Conservation (phyloP, 306 rosid species). For the Geum urbanum region DNA sequence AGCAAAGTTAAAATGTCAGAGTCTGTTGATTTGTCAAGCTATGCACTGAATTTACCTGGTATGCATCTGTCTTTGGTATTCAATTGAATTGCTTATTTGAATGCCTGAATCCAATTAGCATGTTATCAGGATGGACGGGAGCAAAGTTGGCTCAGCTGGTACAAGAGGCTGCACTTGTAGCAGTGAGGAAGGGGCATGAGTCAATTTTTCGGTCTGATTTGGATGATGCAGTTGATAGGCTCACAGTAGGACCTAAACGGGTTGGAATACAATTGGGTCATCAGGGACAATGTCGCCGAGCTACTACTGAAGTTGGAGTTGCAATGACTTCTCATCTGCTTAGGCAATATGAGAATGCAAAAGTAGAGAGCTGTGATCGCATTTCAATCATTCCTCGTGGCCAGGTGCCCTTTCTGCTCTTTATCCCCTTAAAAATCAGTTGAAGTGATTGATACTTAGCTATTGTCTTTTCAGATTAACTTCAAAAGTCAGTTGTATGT, state of each 20-base stretch:
- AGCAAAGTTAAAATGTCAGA: slow-evolving; percentile 92
- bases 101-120: slow-evolving; percentile 26
- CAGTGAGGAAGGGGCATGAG: slow-evolving; percentile 79
- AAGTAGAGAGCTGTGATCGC: slow-evolving; percentile 80
- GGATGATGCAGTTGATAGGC: slow-evolving; percentile 97
- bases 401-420: slow-evolving; percentile 71
- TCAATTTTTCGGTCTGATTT: slow-evolving; percentile 82
- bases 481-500: background rate
- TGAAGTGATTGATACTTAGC: background rate
- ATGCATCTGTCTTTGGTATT: slow-evolving; percentile 19
- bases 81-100: slow-evolving; percentile 16
- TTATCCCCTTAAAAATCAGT: slow-evolving; percentile 6
- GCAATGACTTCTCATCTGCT: slow-evolving; percentile 94
- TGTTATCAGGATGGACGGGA: slow-evolving; percentile 83
- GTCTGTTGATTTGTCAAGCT: slow-evolving; percentile 78
- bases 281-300: slow-evolving; percentile 93
- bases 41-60: slow-evolving; percentile 92
- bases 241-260: slow-evolving; percentile 86
- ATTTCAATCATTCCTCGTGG: slow-evolving; percentile 94
- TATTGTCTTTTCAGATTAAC: background rate
- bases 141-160: slow-evolving; percentile 91
- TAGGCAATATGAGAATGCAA: slow-evolving; percentile 71
- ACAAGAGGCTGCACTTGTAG: slow-evolving; percentile 99
- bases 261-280: slow-evolving; percentile 72
- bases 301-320: slow-evolving; percentile 88